Conservation (phyloP, 1,139 yeast species). For the Nadsonia commutata region DNA sequence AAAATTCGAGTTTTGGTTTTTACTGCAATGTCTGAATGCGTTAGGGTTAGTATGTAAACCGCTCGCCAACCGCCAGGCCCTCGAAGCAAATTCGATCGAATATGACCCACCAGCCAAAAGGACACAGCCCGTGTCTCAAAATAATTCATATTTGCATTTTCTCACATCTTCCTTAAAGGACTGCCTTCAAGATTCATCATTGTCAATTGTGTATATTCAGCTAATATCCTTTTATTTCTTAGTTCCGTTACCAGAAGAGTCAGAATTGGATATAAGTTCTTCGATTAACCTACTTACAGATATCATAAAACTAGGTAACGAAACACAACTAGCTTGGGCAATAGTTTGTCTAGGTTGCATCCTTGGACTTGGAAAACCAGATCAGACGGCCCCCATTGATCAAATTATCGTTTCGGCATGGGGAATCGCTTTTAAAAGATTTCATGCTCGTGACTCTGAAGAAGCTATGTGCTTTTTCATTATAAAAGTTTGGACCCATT, state of each 20-base stretch:
- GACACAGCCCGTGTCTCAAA: background rate
- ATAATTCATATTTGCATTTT: background rate
- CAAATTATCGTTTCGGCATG: background rate
- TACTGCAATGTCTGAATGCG: background rate
- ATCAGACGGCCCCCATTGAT: too few relatives aligned
- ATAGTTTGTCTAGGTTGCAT: too few relatives aligned
- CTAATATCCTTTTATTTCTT: background rate
- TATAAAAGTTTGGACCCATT: background rate
- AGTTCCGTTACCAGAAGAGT: too few relatives aligned
- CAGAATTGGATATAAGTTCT: too few relatives aligned
- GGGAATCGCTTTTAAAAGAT: background rate
- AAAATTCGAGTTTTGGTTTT: background rate
- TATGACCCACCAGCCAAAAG: background rate
- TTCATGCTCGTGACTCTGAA: background rate
- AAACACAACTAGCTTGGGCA: too few relatives aligned
- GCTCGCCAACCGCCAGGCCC: background rate
- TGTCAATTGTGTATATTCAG: background rate
- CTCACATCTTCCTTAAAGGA: background rate
- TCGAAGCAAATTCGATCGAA: background rate
- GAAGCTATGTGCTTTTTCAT: background rate
- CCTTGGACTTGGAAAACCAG: too few relatives aligned
- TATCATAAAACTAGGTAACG: too few relatives aligned
- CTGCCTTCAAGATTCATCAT: background rate
- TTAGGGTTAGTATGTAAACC: background rate
- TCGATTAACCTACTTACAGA: too few relatives aligned